Percentiles rank a stretch among this genome's conserved stretches.
Evolutionary conservation across 768 basidiomycete genomes (phyloP).

Genomic region (Naematelia aurantialba): DNA sequence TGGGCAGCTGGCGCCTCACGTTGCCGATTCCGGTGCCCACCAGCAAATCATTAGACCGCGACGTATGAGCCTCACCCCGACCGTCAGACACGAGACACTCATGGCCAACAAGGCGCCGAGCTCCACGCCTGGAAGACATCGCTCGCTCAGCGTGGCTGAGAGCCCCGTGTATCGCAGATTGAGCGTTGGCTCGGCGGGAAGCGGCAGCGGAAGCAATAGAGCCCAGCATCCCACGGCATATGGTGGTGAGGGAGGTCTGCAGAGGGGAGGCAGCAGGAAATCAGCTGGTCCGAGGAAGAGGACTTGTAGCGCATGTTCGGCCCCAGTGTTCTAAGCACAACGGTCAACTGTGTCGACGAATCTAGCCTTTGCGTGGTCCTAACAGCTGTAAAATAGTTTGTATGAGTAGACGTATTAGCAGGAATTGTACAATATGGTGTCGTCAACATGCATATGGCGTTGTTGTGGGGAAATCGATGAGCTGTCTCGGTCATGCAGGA

Average conservation of each 20-base stretch:
- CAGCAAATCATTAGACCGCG: neutral
- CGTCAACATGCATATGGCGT: neutral
- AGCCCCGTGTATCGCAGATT: neutral
- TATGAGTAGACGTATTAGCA: neutral
- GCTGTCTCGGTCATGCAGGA: constrained; percentile 5
- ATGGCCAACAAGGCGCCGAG: neutral
- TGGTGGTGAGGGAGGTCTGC: neutral
- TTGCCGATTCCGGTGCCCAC: neutral
- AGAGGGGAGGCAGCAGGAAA: neutral
- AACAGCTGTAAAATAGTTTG: neutral
- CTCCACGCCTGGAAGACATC: neutral
- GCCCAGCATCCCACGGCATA: neutral
- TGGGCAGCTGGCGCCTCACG: too few species aligned
- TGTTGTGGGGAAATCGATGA: neutral
- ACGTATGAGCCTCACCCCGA: neutral
- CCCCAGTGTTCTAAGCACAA: too few species aligned
- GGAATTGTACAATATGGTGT: neutral
- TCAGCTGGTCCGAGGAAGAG: neutral
- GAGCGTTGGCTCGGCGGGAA: neutral
- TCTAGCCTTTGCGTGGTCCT: too few species aligned
- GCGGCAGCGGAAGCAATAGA: neutral
- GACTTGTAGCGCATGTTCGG: neutral
- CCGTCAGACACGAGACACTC: neutral
- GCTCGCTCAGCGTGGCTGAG: neutral
- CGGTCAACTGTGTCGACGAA: too few species aligned